Base-by-base conservation (phyloP, 2,329 filamentous ascomycete species). In the Aspergillus costaricaensis region DNA sequence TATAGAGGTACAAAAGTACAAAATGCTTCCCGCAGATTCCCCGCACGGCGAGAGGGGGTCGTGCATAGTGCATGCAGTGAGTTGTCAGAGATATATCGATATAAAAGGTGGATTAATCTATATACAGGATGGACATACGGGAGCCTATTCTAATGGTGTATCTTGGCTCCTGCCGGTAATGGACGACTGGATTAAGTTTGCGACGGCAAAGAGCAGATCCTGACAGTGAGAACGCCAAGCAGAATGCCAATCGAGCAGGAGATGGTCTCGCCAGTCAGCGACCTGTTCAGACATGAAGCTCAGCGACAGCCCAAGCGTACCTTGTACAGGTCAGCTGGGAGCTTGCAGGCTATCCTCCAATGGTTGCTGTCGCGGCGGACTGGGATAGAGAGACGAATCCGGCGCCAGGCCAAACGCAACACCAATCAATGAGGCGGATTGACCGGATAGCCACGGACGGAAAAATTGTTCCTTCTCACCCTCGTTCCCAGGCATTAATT, bases 1-100 rank as follows among this genome's bases (percentile, higher is more conserved):
- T 50, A n/a, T 30, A 19, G 47, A 17, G 5, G 25, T 30, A 50
- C 47, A 32, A 50, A 50, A 50, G 47, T 50, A 50, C 47, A 32
- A 5, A 4, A 17, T n/a, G 23, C n/a, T 50, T 36, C 14, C 23
- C 25, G n/a, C 47, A 30, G 10, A 50, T 44, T 47, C 53, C 53
- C 53, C 53, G 53, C 53, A 55, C 43, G 39, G 5, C 25, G 23
- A 55, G 53, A 55, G 53, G 53, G 53, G 53, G 53, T 44, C 23
- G 21, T 55, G 53, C 53, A 55, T 55, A n/a, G 38, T 30, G 25
- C n/a, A 55, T 47, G 53, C 53, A 55, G 53, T 32, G 27, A 12
- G 41, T 38, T 43, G 53, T 44, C 51, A 14, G 21, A 30, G 39
- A 55, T 55, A 55, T 25, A 17, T 27, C 17, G 25, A 27, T 50